These are phyloP conservation scores for Cercospora brassicicola DNA, from an alignment of 2,329 filamentous ascomycete genomes.

Conservation along the genomic window DNA sequence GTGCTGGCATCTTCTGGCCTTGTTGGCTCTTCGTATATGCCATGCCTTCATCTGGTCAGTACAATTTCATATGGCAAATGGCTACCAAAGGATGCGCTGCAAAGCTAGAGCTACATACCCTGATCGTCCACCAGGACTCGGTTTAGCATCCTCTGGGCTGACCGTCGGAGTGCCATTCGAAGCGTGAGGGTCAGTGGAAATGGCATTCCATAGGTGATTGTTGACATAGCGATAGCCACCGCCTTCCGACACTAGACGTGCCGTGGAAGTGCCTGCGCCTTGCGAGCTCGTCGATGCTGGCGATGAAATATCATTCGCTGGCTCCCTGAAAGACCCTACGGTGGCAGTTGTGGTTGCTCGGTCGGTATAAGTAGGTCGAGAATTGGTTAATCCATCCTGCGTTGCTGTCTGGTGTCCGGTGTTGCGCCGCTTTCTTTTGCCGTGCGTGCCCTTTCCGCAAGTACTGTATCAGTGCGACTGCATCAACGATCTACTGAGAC, in stretches of 20 bases:
- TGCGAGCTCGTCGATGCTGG: conserved; percentile 21
- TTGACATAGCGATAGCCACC: conserved; percentile 31
- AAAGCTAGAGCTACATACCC: not conserved
- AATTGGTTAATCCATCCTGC: not conserved
- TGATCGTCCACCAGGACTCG: conserved; percentile 12
- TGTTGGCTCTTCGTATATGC: conserved; percentile 17
- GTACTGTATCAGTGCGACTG: conserved; percentile 16
- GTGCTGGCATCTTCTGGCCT: not conserved
- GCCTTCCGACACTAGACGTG: conserved; percentile 29
- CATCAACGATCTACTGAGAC: not conserved
- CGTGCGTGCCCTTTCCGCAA: conserved; percentile 14
- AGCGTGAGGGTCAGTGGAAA: conserved; percentile 21
- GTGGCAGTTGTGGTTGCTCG: conserved; percentile 14
- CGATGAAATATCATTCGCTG: conserved; percentile 20
- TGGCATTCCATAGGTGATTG: conserved; percentile 31
- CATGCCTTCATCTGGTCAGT: conserved; percentile 6
- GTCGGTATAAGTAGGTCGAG: conserved; percentile 4
- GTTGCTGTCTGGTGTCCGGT: conserved; percentile 15
- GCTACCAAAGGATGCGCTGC: conserved; percentile 5
- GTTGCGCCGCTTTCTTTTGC: conserved; percentile 26
- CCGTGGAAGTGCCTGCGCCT: conserved; percentile 22
- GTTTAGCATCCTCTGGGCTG: conserved; percentile 13
- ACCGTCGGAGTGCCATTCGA: conserved; percentile 14
- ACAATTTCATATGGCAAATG: not conserved
- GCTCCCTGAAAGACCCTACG: conserved; percentile 7